Evolutionary conservation across 2,329 filamentous ascomycete genomes (phyloP), one percentile per base, ranked within the genome.

Genomic region (Grosmannia serpens): DNA sequence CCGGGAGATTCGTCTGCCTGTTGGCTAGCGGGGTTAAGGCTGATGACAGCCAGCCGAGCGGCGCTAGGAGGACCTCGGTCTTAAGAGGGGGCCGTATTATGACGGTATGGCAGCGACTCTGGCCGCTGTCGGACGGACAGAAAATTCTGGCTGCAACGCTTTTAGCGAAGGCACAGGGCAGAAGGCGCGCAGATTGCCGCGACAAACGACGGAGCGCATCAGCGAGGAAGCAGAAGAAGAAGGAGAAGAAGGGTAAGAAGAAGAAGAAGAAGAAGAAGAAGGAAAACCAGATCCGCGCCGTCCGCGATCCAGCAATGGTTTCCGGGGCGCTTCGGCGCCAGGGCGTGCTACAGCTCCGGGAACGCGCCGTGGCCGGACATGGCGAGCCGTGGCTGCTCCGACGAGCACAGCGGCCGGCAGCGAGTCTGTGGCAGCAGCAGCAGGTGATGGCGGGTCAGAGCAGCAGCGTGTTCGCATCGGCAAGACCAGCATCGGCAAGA

Each of bases 291-390:
- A 49, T 24, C 46, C 7, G 17, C 46, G 46, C 38, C 38, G 38
- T 44, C 20, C 17, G 52, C 52, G 33, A 22, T 29, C 3, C 46
- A 49, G 46, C 46, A 24, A 62, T 62, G 62, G 61, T 60, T 33
- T 47, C 58, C 56, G 62, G 60, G 27, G 57, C 60, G 9, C 35
- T 64, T 57, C 61, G 62, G 61, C 62, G 61, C 24, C 58, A 58
- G 27, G 61, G 55, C 31, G 62, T 51, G 51, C 58, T 56, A 59
- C 61, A 55, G 58, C 61, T 64, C 38, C 62, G 61, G 53, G 61
- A 60, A 35, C 35, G 51, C 5, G 59, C 60, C 26, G 53, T 35
- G 22, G 54, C 41, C 44, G 35, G 62, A 44, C 35, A 53, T 44
- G 41, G 41, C 20, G 53, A 50, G 47, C 47, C 24, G 24, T 50